phyloP scores from a whole-genome alignment of 352 stramenopile genomes.

The Pythium brassicae region DNA sequence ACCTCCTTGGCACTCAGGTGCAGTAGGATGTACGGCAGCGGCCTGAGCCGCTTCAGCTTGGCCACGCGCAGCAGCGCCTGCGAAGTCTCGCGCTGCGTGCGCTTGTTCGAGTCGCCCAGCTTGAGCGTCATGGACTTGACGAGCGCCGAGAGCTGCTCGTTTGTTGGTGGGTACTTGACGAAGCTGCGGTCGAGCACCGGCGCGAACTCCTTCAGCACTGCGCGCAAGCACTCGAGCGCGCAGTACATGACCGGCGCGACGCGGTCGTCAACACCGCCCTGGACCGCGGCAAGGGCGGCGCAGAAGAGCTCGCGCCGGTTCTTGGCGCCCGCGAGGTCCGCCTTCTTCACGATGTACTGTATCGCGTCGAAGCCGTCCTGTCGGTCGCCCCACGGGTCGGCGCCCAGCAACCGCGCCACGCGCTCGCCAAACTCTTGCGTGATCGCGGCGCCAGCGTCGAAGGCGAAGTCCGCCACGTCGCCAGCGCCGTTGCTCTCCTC shows the following conservation, averaged over 20 bases:
- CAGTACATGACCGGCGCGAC: constrained; percentile 83
- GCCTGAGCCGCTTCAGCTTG: constrained; percentile 55
- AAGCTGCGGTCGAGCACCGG: constrained; percentile 43
- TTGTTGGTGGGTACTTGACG: constrained; percentile 34
- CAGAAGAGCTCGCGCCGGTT: constrained; percentile 59
- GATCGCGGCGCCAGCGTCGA: constrained; percentile 66
- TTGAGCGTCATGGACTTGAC: constrained; percentile 51
- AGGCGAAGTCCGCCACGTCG: constrained; percentile 19
- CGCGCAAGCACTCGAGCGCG: constrained; percentile 61
- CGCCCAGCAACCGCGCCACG: constrained; percentile 54
- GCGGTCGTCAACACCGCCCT: constrained; percentile 70
- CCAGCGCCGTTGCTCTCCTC: constrained; percentile 1
- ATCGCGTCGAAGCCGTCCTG: constrained; percentile 80
- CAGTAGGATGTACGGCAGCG: constrained; percentile 52
- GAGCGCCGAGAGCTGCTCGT: constrained; percentile 54
- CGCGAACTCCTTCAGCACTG: constrained; percentile 62
- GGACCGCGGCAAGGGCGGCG: constrained; percentile 55
- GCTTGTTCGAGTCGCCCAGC: constrained; percentile 77
- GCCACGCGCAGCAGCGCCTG: constrained; percentile 59
- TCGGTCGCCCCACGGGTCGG: constrained; percentile 74
- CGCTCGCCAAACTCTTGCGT: constrained; percentile 66
- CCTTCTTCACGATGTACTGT: constrained; percentile 59
- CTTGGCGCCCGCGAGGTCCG: constrained; percentile 30
- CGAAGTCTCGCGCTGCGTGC: constrained; percentile 63
- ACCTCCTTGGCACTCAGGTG: constrained; percentile 63